Base-by-base conservation (phyloP, 306 rosid species). In the Elaeagnus macrophylla region DNA sequence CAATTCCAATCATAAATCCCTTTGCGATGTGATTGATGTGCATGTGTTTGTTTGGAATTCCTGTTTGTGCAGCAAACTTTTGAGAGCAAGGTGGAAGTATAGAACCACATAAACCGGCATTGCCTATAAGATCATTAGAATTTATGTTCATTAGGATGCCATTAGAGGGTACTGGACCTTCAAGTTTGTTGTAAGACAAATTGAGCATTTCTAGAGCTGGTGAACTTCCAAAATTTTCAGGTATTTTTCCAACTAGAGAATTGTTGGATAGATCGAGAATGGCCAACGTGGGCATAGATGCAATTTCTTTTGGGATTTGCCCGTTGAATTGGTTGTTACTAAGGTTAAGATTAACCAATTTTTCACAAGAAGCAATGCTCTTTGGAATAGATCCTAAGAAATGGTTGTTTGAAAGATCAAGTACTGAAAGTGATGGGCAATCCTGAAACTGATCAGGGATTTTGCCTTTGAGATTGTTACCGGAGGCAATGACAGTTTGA, bases 231-330 rank as follows among this genome's bases (percentile, higher is more conserved):
- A 93, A 70, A 56, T 78, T 84, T 56, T 79, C 78, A 0, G 99
- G 95, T 56, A 93, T 80, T 12, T 46, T 56, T 38, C 96, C 95
- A 5, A 68, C 62, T 10, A 91, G 67, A 14, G 80, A 76, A 67
- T 87, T 93, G 73, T 74, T 77, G 68, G 99, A 84, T 54, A 93
- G 78, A 67, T 93, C 94, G 53, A 93, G 85, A 62, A 81, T 57
- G 49, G 95, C 76, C 14, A 93, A 75, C 51, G 88, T 76, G 18
- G 81, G 94, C 96, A 93, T 75, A n/a, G 59, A 70, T 6, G 89
- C 75, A 10, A 82, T 73, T 51, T 79, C 63, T 67, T 56, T 75
- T 0, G 96, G 95, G 60, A 93, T 84, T 68, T 62, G 82, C 15
- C 94, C 85, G 0, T 75, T 71, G 47, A 93, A 83, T 1, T 56